phyloP scores from a whole-genome alignment of 345 rosid species.

The Bretschneidera sinensis region DNA sequence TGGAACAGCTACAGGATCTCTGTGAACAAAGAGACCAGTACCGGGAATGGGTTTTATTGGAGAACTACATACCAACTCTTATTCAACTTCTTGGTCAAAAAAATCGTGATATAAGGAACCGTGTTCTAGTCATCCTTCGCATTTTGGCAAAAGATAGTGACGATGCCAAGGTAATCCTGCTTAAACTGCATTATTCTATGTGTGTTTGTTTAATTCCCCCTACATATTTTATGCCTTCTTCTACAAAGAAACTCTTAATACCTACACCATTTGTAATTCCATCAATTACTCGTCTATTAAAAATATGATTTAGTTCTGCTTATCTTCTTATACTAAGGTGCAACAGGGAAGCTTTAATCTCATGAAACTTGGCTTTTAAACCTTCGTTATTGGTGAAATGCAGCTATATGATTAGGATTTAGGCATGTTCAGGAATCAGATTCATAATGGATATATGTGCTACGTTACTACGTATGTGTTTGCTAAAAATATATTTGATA shows the following conservation, averaged over 20 bases:
- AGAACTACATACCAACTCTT: conserved; percentile 50
- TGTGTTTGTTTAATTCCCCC: background rate
- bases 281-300: background rate
- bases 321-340: background rate
- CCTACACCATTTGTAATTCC: background rate
- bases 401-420: background rate
- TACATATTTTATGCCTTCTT: background rate
- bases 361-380: background rate
- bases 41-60: conserved; percentile 61
- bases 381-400: background rate
- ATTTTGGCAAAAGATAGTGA: conserved; percentile 43
- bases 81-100: conserved; percentile 41
- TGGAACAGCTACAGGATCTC: conserved; percentile 47
- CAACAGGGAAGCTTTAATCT: background rate
- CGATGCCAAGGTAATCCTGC: conserved; percentile 54
- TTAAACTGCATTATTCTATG: background rate
- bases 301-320: background rate
- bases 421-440: background rate
- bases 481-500: too few species aligned
- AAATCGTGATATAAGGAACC: conserved; percentile 37
- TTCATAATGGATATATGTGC: background rate
- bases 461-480: background rate
- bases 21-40: conserved; percentile 53
- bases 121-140: conserved; percentile 39
- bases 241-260: background rate